Percentiles rank a stretch among this genome's conserved stretches.
Evolutionary conservation across 1,139 yeast genomes (phyloP).

Genomic region (Hyphopichia wangnamkhiaoensis): DNA sequence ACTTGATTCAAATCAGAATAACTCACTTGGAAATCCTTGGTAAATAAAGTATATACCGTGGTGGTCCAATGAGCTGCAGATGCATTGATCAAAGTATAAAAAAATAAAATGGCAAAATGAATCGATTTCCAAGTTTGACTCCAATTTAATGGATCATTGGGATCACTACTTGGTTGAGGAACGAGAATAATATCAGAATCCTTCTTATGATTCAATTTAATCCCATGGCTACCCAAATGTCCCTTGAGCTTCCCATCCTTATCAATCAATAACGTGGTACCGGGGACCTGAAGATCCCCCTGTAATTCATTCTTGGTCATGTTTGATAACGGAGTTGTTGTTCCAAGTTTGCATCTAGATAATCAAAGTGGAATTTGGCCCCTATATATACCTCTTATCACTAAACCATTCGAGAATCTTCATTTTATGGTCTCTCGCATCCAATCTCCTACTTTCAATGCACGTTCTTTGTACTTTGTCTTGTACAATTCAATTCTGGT

Average conservation of each 20-base stretch:
- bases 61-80: conserved; percentile 5
- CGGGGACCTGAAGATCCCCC: not conserved
- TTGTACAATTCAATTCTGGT: too few species aligned
- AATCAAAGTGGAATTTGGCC: too few species aligned
- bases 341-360: too few species aligned
- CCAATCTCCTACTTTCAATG: too few species aligned
- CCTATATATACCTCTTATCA: too few species aligned
- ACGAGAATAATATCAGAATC: conserved; percentile 23
- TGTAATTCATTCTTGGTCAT: not conserved
- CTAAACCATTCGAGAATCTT: too few species aligned
- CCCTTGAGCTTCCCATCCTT: not conserved
- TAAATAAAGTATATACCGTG: conserved; percentile 1
- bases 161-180: conserved; percentile 27
- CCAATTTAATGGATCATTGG: conserved; percentile 31
- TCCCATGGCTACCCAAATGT: conserved; percentile 13
- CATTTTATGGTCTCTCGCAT: too few species aligned
- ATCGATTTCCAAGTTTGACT: conserved; percentile 15
- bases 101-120: not conserved
- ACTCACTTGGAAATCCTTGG: not conserved
- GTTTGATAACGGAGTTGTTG: not conserved
- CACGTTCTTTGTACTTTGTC: too few species aligned
- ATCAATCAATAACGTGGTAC: conserved; percentile 3
- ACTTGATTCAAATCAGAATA: conserved; percentile 1
- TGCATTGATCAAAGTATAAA: conserved; percentile 3
- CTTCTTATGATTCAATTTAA: conserved; percentile 20